Evolutionary conservation across 805 yeast species (phyloP).

Genomic region (Saccharomycopsis sp.): DNA sequence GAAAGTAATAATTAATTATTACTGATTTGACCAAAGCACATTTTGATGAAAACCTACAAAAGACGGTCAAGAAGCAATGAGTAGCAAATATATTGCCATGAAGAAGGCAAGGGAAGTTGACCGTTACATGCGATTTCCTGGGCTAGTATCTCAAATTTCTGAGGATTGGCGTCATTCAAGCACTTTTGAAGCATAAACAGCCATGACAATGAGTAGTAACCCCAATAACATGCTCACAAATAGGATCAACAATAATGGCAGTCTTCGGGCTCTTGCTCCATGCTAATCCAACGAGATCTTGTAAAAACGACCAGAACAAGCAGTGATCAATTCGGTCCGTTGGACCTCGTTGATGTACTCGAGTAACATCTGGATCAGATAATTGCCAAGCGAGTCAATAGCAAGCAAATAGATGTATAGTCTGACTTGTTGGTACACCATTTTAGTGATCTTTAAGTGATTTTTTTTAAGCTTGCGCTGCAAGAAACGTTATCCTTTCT

Average conservation of each 20-base stretch:
- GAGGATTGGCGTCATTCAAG: conserved; percentile 50
- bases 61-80: too few species aligned
- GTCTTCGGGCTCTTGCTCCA: conserved; percentile 69
- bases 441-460: conserved; percentile 45
- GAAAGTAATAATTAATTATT: too few species aligned
- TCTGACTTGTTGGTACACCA: conserved; percentile 54
- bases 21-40: too few species aligned
- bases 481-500: conserved; percentile 83
- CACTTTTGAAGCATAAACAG: conserved; percentile 77
- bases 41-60: too few species aligned
- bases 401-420: conserved; percentile 59
- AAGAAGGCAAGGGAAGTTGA: too few species aligned
- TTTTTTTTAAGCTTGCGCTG: conserved; percentile 60
- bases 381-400: conserved; percentile 78
- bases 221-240: conserved; percentile 60
- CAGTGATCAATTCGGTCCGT: conserved; percentile 48
- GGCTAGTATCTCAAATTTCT: conserved; percentile 53
- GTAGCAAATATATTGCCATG: too few species aligned
- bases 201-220: conserved; percentile 97
- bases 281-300: conserved; percentile 69
- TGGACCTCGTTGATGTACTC: conserved; percentile 51
- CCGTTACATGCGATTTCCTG: conserved; percentile 48
- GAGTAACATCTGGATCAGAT: conserved; percentile 66
- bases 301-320: conserved; percentile 29
- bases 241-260: conserved; percentile 76